Evolutionary conservation across 192 early-diverging fungal genomes (phyloP), one percentile per base, ranked within the genome.

Genomic region (Coemansia sp.): DNA sequence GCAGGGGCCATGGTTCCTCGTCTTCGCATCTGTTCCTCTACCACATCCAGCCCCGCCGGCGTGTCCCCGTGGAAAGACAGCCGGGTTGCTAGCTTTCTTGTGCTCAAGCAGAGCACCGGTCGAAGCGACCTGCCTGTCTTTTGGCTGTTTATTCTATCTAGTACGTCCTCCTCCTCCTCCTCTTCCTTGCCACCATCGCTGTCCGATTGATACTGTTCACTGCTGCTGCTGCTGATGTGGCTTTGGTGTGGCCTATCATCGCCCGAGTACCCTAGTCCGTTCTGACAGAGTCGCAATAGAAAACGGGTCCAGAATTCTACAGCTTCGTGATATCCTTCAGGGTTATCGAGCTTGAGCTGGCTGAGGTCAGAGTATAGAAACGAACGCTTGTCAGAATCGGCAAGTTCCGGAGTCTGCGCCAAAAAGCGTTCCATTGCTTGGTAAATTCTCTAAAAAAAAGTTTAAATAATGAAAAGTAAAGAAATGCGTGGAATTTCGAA

Each of bases 281-380:
- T 36, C 19, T 43, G 43, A 59, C 71, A 71, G 6, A 61, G 63
- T 11, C 25, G 23, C 15, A 50, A 19, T 7, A 74, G 67, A 23
- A 79, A 49, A 10, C 14, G 45, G 8, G 55, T 45, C 77, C 77
- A 80, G 69, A 80, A 74, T 11, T 46, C 62, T 4, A 59, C 23
- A 9, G 78, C 78, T 33, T 75, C 69, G 29, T n/a, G 23, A 57
- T 71, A 71, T 11, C 69, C 70, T 14, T 81, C 78, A 2, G 78
- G 77, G 65, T 80, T 74, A 55, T 80, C 72, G 11, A 59, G n/a
- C 14, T 61, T 54, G n/a, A 67, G 74, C 11, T 52, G 56, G 32
- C 40, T 20, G 35, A 71, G 73, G 66, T 75, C 78, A 15, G 78
- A 75, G 55, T 71, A 81, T 4, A 81, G 64, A 42, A 81, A 81